Conservation (phyloP, 75 land plant genomes). For the Adiantum capillusveneris region DNA sequence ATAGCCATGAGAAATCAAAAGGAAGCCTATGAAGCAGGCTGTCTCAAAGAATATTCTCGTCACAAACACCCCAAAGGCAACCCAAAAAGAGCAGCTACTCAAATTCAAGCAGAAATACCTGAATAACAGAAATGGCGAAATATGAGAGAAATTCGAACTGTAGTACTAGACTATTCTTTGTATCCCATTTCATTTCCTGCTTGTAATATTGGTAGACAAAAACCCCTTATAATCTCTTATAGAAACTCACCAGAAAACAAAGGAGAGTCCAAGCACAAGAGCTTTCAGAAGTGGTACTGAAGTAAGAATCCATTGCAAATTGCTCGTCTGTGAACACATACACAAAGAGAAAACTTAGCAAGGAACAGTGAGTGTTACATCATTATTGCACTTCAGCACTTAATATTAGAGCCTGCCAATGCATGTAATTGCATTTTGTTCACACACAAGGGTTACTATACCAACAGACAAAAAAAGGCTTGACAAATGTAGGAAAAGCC, state of each 20-base stretch:
- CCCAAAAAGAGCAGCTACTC: conserved; percentile 84
- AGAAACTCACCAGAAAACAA: conserved; percentile 65
- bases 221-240: too few relatives aligned
- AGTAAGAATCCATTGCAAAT: conserved; percentile 78
- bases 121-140: conserved; percentile 8
- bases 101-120: conserved; percentile 82
- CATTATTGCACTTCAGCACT: too few relatives aligned
- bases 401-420: too few relatives aligned
- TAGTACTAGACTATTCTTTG: too few relatives aligned
- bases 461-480: too few relatives aligned
- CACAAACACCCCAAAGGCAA: conserved; percentile 91
- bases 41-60: conserved; percentile 87
- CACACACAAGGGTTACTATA: too few relatives aligned
- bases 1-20: conserved; percentile 92
- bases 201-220: too few relatives aligned
- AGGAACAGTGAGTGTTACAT: too few relatives aligned
- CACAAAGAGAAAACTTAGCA: neutral
- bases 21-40: conserved; percentile 72
- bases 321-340: conserved; percentile 49
- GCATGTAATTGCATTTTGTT: too few relatives aligned
- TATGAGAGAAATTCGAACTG: too few relatives aligned
- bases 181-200: too few relatives aligned
- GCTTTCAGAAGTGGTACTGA: conserved; percentile 73
- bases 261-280: conserved; percentile 64
- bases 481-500: too few relatives aligned